Conservation (phyloP, 2,329 filamentous ascomycete species). For the Botrytis fragariae region DNA sequence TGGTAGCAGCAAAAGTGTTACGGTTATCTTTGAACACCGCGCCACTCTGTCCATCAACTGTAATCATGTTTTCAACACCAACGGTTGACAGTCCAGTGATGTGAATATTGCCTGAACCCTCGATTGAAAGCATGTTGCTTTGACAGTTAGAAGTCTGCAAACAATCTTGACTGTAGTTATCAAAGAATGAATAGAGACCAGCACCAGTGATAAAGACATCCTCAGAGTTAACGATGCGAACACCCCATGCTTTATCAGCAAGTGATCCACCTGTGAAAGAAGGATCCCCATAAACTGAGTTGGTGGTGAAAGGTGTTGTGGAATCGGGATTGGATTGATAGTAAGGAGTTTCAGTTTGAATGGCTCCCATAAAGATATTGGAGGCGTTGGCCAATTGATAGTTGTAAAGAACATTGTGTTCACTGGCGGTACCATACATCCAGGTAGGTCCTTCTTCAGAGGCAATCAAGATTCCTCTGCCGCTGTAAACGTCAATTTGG, state of each 20-base stretch:
- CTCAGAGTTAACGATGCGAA: slow-evolving; percentile 65
- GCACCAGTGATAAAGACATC: slow-evolving; percentile 69
- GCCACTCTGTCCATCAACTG: slow-evolving; percentile 53
- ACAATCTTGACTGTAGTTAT: slow-evolving; percentile 75
- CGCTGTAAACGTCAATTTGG: slow-evolving; percentile 85
- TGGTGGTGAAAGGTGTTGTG: slow-evolving; percentile 60
- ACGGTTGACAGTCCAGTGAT: slow-evolving; percentile 73
- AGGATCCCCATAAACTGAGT: slow-evolving; percentile 62
- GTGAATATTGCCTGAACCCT: slow-evolving; percentile 58
- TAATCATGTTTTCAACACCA: slow-evolving; percentile 71
- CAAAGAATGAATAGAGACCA: slow-evolving; percentile 79
- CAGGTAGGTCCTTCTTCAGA: slow-evolving; percentile 70
- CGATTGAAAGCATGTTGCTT: slow-evolving; percentile 71
- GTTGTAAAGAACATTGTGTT: slow-evolving; percentile 71
- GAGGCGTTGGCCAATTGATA: slow-evolving; percentile 78
- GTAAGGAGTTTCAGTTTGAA: slow-evolving; percentile 89
- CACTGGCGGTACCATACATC: slow-evolving; percentile 74
- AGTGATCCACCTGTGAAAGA: slow-evolving; percentile 54
- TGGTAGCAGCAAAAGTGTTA: slow-evolving; percentile 62
- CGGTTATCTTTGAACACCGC: slow-evolving; percentile 60
- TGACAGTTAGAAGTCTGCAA: slow-evolving; percentile 68
- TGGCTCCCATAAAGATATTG: slow-evolving; percentile 77
- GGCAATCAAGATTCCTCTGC: slow-evolving; percentile 69
- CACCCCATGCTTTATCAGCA: slow-evolving; percentile 69
- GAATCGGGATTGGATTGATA: slow-evolving; percentile 81